phyloP scores from a whole-genome alignment of 768 basidiomycete species.

The Auricularia heimuer region DNA sequence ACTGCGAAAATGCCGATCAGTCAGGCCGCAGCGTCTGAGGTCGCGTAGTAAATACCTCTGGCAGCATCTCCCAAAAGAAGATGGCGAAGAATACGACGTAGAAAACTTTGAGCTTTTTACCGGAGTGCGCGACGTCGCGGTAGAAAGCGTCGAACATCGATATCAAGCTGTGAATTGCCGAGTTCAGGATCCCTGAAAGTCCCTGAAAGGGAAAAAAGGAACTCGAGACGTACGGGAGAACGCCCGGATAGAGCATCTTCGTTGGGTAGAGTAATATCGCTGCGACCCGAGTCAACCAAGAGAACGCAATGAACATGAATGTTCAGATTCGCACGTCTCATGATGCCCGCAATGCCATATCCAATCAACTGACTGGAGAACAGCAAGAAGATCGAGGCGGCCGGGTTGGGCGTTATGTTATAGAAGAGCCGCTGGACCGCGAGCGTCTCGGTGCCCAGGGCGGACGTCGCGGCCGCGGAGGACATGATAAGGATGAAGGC shows the following conservation, averaged over 20 bases:
- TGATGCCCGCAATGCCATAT: constrained; percentile 46
- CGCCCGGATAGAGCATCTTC: constrained; percentile 40
- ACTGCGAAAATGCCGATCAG: constrained; percentile 23
- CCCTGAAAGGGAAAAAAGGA: no score
- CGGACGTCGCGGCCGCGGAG: constrained; percentile 42
- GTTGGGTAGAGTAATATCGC: constrained; percentile 42
- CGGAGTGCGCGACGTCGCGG: constrained; percentile 28
- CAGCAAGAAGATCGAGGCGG: constrained; percentile 35
- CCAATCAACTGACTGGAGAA: constrained; percentile 30
- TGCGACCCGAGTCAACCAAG: constrained; percentile 8
- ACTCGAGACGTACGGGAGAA: constrained; percentile 23
- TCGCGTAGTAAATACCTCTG: constrained; percentile 12
- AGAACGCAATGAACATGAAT: constrained; percentile 24
- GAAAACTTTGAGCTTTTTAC: constrained; percentile 40
- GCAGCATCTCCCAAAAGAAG: constrained; percentile 33
- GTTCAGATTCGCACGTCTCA: constrained; percentile 34
- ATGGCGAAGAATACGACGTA: constrained; percentile 35
- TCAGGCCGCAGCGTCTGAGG: not conserved
- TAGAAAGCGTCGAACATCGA: constrained; percentile 43
- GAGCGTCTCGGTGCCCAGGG: constrained; percentile 44
- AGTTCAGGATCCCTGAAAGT: not conserved
- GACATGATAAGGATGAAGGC: constrained; percentile 51
- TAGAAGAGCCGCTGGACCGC: constrained; percentile 47
- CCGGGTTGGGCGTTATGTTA: constrained; percentile 38
- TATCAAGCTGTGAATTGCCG: constrained; percentile 16